These are phyloP conservation scores for Solanum ahanhuiri DNA, from an alignment of 257 asterid species.

Conservation along the genomic window DNA sequence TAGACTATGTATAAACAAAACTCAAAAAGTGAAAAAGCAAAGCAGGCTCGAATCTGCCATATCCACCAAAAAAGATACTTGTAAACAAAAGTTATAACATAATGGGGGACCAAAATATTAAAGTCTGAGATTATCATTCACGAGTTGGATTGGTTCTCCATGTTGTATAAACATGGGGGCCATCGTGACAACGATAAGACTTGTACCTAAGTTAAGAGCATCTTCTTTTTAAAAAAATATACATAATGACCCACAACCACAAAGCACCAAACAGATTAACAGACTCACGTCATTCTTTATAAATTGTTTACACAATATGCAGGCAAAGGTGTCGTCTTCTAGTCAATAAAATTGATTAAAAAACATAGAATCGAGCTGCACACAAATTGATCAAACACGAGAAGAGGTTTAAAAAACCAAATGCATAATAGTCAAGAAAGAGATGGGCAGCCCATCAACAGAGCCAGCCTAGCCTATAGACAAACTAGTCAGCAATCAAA, in stretches of 20 bases:
- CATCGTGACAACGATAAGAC: background rate
- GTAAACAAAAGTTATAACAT: background rate
- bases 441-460: conserved; percentile 8
- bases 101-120: background rate
- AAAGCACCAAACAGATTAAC: background rate
- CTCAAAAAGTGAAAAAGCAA: background rate
- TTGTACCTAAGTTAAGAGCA: background rate
- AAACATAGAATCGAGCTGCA: background rate
- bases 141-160: background rate
- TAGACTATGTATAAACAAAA: background rate
- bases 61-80: background rate
- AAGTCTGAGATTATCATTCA: background rate
- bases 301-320: background rate
- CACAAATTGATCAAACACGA: background rate
- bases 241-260: background rate
- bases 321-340: background rate
- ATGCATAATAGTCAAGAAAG: background rate
- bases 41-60: background rate
- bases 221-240: background rate
- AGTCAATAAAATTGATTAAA: background rate
- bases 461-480: conserved; percentile 12
- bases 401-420: too few relatives aligned
- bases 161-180: background rate
- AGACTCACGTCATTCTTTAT: background rate
- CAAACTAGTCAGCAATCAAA: conserved; percentile 9